Conservation (phyloP, 1,139 yeast genomes). For the Pichia terricola region DNA sequence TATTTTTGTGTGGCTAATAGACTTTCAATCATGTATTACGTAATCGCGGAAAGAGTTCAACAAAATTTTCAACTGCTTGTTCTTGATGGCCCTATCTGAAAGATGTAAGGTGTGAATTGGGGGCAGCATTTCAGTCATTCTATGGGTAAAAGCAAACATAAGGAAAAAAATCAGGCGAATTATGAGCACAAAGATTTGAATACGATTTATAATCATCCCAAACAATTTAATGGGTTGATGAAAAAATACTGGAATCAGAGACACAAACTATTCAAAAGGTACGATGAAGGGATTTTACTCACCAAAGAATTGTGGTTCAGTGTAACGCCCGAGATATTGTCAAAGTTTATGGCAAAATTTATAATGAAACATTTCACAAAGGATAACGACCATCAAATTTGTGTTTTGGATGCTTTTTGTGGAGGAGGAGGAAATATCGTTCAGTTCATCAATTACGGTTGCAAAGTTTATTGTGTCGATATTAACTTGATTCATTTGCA, state of each 20-base stretch:
- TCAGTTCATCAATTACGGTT: conserved; percentile 56
- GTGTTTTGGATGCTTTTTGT: conserved; percentile 64
- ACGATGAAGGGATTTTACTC: conserved; percentile 63
- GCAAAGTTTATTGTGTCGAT: conserved; percentile 57
- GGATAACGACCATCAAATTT: conserved; percentile 24
- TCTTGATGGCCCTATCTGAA: too few relatives aligned
- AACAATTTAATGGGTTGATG: conserved; percentile 18
- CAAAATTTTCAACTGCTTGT: too few relatives aligned
- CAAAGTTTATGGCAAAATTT: conserved; percentile 53
- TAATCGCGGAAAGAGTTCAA: not conserved
- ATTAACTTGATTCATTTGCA: conserved; percentile 46
- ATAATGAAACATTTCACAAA: conserved; percentile 34
- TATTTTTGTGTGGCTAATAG: not conserved
- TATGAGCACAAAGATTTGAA: conserved; percentile 8
- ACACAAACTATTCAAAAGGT: conserved; percentile 47
- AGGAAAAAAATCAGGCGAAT: not conserved
- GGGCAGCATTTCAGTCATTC: not conserved
- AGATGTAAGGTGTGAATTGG: too few relatives aligned
- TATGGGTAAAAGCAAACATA: not conserved
- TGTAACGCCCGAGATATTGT: conserved; percentile 78
- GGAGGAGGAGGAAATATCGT: conserved; percentile 96
- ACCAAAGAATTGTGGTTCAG: conserved; percentile 84
- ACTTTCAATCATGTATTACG: not conserved
- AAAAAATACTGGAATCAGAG: conserved; percentile 55
- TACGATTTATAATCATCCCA: conserved; percentile 3